A percentile compares a stretch with the other conserved stretches of the same genome.
phyloP scores from a whole-genome alignment of 1,284 basidiomycete species.

The Microbotryum lychnidis-dioicae region DNA sequence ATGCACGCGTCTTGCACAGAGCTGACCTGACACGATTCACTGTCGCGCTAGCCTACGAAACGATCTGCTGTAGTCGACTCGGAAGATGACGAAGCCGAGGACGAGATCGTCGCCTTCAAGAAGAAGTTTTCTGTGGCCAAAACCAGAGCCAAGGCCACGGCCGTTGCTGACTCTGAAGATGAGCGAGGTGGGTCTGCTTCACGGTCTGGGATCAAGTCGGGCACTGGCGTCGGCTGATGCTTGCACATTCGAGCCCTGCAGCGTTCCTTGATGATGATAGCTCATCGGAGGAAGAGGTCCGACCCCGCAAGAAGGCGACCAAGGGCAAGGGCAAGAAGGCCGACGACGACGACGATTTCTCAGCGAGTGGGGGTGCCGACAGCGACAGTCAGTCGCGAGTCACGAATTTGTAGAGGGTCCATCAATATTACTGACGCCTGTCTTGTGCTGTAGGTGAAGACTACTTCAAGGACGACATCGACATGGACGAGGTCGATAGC shows the following conservation, averaged over 20 bases:
- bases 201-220: neutral
- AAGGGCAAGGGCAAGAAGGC: slow-evolving; percentile 8
- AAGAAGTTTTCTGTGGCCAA: slow-evolving; percentile 23
- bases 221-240: neutral
- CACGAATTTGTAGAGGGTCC: neutral
- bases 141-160: slow-evolving; percentile 1
- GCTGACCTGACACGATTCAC: too few species aligned
- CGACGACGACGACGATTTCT: slow-evolving; percentile 21
- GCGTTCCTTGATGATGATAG: neutral
- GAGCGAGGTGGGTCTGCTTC: slow-evolving; percentile 5
- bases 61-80: slow-evolving; percentile 8
- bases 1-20: too few species aligned
- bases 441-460: slow-evolving; percentile 18
- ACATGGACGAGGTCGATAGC: slow-evolving; percentile 18
- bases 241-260: too few species aligned
- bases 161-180: slow-evolving; percentile 33
- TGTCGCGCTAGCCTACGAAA: neutral
- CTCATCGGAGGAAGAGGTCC: neutral
- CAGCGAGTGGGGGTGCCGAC: neutral
- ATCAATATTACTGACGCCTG: neutral
- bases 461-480: slow-evolving; percentile 29
- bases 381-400: neutral
- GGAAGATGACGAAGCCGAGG: slow-evolving; percentile 23
- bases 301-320: neutral
- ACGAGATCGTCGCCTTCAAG: slow-evolving; percentile 15